Evolutionary conservation across 495 filamentous ascomycete species (phyloP).

Genomic region (Schizothecium vesticola): DNA sequence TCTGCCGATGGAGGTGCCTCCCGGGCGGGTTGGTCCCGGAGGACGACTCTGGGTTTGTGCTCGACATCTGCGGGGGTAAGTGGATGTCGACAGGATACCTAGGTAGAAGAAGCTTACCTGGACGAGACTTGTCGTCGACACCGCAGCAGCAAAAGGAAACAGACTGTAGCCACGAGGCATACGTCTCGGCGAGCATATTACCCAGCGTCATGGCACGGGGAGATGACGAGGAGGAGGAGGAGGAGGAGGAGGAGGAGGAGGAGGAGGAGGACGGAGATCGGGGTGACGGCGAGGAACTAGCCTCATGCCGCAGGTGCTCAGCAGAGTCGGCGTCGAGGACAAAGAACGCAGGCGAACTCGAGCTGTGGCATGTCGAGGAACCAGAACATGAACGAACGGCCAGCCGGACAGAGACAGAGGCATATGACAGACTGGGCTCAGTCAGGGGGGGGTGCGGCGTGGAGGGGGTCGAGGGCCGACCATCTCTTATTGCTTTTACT

Average conservation of each 20-base stretch:
- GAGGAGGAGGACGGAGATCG: neutral
- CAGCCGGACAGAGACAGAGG: conserved; percentile 3
- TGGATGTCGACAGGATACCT: neutral
- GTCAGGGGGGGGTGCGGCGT: neutral
- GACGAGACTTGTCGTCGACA: conserved; percentile 32
- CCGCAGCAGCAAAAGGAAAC: conserved; percentile 38
- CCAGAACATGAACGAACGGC: neutral
- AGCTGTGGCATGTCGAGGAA: neutral
- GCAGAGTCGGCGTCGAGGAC: conserved; percentile 19
- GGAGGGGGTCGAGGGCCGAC: neutral
- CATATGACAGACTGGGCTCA: conserved; percentile 2
- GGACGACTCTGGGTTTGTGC: conserved; percentile 27
- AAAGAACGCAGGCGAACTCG: conserved; percentile 17
- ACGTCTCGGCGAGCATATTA: conserved; percentile 36
- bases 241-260: conserved; percentile 1
- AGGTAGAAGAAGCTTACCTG: conserved; percentile 19
- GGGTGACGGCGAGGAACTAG: conserved; percentile 12
- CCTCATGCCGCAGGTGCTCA: conserved; percentile 12
- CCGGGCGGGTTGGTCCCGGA: conserved; percentile 37
- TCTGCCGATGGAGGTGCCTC: conserved; percentile 30
- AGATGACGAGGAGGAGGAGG: conserved; percentile 10
- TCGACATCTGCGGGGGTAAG: conserved; percentile 12
- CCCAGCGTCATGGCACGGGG: conserved; percentile 30
- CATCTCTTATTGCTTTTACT: conserved; percentile 15
- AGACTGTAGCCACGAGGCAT: conserved; percentile 38